Conservation (phyloP, 495 filamentous ascomycete species). For the Penicillium lividum region DNA sequence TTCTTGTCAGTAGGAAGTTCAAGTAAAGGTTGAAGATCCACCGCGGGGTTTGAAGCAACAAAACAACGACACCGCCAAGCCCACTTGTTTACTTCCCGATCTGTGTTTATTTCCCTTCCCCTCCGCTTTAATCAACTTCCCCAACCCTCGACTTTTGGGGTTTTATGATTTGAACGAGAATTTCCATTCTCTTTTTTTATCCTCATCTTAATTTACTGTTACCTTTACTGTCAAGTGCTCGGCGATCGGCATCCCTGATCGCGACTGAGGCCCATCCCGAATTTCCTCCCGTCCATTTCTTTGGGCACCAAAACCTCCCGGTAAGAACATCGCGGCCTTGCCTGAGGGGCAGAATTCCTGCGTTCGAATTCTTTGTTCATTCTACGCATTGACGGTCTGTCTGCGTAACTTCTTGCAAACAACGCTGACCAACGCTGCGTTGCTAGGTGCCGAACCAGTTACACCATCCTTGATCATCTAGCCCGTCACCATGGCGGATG, state of each 20-base stretch:
- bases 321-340: constrained; percentile 9
- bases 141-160: neutral
- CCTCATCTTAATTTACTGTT: neutral
- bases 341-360: too few species aligned
- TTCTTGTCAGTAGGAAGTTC: constrained; percentile 2
- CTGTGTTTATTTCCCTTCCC: constrained; percentile 26
- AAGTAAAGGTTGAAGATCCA: constrained; percentile 19
- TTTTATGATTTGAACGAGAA: neutral
- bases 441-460: constrained; percentile 2
- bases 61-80: constrained; percentile 34
- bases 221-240: neutral
- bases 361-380: neutral
- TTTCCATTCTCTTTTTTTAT: neutral
- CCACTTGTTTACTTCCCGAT: constrained; percentile 36
- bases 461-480: constrained; percentile 3
- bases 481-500: constrained; percentile 48
- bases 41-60: constrained; percentile 31
- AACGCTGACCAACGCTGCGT: neutral
- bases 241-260: constrained; percentile 7
- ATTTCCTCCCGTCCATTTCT: constrained; percentile 17
- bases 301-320: constrained; percentile 29
- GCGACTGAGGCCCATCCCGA: constrained; percentile 14
- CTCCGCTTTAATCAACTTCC: constrained; percentile 6
- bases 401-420: neutral
- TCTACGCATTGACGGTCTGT: neutral